Base-by-base conservation (phyloP, 192 early-diverging fungal species). In the Jimgerdemannia flammicorona region DNA sequence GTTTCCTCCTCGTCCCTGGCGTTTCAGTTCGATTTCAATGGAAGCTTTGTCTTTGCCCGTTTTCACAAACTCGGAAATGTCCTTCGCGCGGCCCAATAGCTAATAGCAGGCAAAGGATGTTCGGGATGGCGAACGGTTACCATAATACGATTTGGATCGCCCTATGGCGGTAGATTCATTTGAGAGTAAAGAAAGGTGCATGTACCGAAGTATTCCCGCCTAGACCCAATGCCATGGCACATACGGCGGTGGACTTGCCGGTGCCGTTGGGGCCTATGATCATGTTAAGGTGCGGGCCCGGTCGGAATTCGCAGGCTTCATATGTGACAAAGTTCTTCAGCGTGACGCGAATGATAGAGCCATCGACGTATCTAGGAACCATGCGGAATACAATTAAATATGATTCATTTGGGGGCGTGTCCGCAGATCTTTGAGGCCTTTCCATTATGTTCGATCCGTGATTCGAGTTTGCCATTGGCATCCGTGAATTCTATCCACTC, bases 241-340 rank as follows among this genome's bases (percentile, higher is more conserved):
- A 98, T 2, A 99, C 96, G 49, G 98, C 92, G 0, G 96, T 96
- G 63, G 91, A 93, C 77, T 99, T 99, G 66, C 98, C 98, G 0
- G 98, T 97, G 7, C 97, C 97, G 78, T 98, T 99, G 3, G 96
- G 94, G 39, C 95, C 96, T 68, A 98, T 94, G 43, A 99, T 94
- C 98, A 99, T 99, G 81, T 99, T 99, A 79, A 99, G 86, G 74
- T 96, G 88, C 0, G 96, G 96, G 0, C 98, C 98, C 3, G 98
- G 97, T 6, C 65, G 78, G 70, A 97, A 91, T 68, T 95, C 91
- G 71, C 93, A 92, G 9, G 81, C 81, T 74, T 96, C 92, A 80
- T 99, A 99, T 0, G 98, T 99, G n/a, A 99, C 91, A 82, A 99
- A 99, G 80, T 97, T 95, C n/a, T 79, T 89, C 39, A 96, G 83